phyloP scores from a whole-genome alignment of 129 eudicot species.

The Flaveria linearis region DNA sequence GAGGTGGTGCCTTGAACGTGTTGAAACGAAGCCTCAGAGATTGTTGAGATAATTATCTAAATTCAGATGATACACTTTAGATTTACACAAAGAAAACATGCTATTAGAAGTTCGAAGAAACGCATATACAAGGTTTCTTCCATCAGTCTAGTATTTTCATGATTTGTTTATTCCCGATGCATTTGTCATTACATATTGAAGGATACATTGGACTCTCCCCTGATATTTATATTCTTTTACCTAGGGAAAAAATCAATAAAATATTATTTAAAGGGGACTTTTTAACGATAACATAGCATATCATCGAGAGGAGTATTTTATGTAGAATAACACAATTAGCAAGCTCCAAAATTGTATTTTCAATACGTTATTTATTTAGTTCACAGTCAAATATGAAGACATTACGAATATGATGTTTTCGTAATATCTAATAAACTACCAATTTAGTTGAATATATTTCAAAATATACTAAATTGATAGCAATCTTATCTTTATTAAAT shows the following conservation, averaged over 20 bases:
- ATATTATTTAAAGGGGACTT: not conserved
- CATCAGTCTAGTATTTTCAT: too few species aligned
- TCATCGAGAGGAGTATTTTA: not conserved
- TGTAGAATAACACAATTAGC: conserved; percentile 1
- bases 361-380: not conserved
- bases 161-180: too few species aligned
- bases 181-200: too few species aligned
- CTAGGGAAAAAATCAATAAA: not conserved
- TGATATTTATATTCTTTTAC: too few species aligned
- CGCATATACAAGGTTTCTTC: too few species aligned
- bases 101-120: too few species aligned
- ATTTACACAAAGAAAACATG: too few species aligned
- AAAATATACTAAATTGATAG: not conserved
- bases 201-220: too few species aligned
- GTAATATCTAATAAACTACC: not conserved
- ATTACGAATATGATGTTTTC: conserved; percentile 12
- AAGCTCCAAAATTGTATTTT: not conserved
- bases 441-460: not conserved
- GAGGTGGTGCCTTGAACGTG: too few species aligned
- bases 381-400: conserved; percentile 6
- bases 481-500: conserved; percentile 1
- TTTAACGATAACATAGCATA: not conserved
- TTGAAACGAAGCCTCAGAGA: too few species aligned
- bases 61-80: too few species aligned
- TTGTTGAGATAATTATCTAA: too few species aligned